A percentile compares a stretch with the other conserved stretches of the same genome.
These are phyloP conservation scores for Capronia americana DNA, from an alignment of 2,329 filamentous ascomycete genomes.

Conservation along the genomic window DNA sequence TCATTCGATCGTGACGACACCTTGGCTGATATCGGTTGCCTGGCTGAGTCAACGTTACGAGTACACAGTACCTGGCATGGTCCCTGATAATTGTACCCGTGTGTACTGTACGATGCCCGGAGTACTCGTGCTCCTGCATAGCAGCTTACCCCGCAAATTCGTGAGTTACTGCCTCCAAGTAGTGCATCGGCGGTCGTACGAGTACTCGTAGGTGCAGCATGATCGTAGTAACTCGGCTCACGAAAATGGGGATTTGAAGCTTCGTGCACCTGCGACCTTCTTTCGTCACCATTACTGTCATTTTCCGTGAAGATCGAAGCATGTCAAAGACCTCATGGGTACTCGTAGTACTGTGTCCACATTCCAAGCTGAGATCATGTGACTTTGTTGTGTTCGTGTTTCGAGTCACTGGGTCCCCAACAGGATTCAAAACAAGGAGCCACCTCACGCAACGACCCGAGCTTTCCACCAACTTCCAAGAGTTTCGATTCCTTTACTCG, in stretches of 20 bases:
- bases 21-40: conserved; percentile 7
- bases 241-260: not conserved
- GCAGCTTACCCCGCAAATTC: conserved; percentile 20
- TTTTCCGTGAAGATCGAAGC: not conserved
- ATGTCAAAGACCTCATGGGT: not conserved
- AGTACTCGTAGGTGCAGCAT: not conserved
- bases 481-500: not conserved
- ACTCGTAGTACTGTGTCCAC: not conserved
- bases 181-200: not conserved
- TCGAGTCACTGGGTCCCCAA: not conserved
- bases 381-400: not conserved
- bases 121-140: not conserved
- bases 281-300: not conserved
- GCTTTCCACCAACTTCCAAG: not conserved
- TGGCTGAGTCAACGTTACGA: conserved; percentile 26
- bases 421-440: conserved; percentile 4
- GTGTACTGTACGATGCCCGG: not conserved
- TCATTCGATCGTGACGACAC: not conserved
- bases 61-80: conserved; percentile 2
- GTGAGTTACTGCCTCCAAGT: not conserved
- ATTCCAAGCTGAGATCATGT: not conserved
- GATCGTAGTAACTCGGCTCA: not conserved
- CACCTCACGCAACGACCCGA: not conserved
- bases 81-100: not conserved
- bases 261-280: not conserved